Evolutionary conservation across 192 early-diverging fungal genomes (phyloP).

Genomic region (Podila horticola): DNA sequence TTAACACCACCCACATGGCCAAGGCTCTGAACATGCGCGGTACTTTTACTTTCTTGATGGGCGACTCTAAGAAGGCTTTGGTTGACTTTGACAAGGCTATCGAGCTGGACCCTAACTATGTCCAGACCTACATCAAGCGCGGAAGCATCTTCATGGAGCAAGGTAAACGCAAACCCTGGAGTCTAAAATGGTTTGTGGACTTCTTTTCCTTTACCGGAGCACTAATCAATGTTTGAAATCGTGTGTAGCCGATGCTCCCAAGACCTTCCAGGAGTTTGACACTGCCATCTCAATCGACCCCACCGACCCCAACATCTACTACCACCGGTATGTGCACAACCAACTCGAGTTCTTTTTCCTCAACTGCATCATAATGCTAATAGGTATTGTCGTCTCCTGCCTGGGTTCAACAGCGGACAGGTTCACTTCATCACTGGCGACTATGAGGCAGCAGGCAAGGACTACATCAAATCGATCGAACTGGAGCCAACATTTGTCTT

Average conservation of each 20-base stretch:
- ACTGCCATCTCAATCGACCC: constrained; percentile 72
- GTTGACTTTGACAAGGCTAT: constrained; percentile 84
- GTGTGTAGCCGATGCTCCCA: constrained; percentile 60
- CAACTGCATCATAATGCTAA: constrained; percentile 1
- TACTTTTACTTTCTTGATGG: constrained; percentile 90
- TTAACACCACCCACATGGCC: constrained; percentile 63
- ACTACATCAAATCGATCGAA: constrained; percentile 83
- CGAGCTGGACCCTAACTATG: constrained; percentile 77
- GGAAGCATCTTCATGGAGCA: constrained; percentile 94
- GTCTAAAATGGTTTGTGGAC: too few relatives aligned
- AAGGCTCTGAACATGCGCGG: constrained; percentile 87
- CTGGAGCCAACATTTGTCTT: constrained; percentile 88
- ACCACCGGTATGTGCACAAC: constrained; percentile 67
- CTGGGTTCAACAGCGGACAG: constrained; percentile 58
- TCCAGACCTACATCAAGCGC: constrained; percentile 89
- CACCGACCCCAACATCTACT: constrained; percentile 89
- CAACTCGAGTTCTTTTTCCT: background rate
- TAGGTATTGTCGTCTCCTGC: background rate
- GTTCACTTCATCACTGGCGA: constrained; percentile 89
- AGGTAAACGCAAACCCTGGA: constrained; percentile 38
- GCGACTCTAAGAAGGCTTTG: constrained; percentile 78
- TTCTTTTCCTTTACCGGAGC: too few relatives aligned
- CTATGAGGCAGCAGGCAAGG: constrained; percentile 80
- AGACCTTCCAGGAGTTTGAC: constrained; percentile 75
- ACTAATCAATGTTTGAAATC: background rate